Evolutionary conservation across 2,329 filamentous ascomycete species (phyloP).

Genomic region (Xylariaceae sp.): DNA sequence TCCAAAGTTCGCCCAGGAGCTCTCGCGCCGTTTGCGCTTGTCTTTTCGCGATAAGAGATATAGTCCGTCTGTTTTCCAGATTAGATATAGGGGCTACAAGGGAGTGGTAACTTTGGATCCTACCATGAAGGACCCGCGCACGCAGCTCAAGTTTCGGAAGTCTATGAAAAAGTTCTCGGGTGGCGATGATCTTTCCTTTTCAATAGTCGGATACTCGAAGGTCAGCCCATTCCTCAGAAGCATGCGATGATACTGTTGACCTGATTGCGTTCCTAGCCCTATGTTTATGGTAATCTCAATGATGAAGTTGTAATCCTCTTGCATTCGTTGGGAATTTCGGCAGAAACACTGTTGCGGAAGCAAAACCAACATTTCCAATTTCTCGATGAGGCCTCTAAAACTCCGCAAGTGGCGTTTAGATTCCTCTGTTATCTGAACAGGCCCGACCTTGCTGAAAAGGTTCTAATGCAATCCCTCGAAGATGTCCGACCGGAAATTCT

Average conservation of each 20-base stretch:
- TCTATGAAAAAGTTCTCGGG: conserved; percentile 15
- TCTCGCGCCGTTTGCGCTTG: conserved; percentile 4
- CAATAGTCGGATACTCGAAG: conserved; percentile 9
- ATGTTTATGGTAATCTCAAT: conserved; percentile 8
- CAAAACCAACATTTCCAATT: conserved; percentile 6
- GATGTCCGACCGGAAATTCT: conserved; percentile 1
- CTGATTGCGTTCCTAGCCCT: conserved; percentile 5
- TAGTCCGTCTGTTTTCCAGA: conserved; percentile 9
- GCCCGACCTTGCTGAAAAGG: conserved; percentile 7
- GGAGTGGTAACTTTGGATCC: conserved; percentile 8
- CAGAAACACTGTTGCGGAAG: conserved; percentile 5
- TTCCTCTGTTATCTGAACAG: conserved; percentile 10
- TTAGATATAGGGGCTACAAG: conserved; percentile 12
- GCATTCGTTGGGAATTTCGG: conserved; percentile 2
- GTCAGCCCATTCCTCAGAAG: background rate
- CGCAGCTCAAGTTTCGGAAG: conserved; percentile 8
- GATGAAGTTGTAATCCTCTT: conserved; percentile 10
- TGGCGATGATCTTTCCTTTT: conserved; percentile 3
- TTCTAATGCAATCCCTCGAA: conserved; percentile 11
- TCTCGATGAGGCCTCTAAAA: background rate
- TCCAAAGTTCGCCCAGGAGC: conserved; percentile 1
- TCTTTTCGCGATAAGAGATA: conserved; percentile 10
- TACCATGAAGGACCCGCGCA: conserved; percentile 2
- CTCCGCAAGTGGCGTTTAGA: conserved; percentile 6
- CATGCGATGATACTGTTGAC: background rate